phyloP scores from a whole-genome alignment of 306 rosid species.

The Malus asiatica region DNA sequence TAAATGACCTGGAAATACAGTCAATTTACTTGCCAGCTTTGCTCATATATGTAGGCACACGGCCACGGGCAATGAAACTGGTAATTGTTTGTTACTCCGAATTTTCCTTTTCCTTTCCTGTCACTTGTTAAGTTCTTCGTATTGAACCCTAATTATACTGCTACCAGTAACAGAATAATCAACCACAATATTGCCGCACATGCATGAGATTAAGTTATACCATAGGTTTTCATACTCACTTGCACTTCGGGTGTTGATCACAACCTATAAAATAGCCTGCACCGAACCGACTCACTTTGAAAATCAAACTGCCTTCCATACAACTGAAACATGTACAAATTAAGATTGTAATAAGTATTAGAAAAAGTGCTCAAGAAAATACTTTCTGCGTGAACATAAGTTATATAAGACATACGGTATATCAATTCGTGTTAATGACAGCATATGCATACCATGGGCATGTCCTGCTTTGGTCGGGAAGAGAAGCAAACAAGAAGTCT shows the following conservation, averaged over 20 bases:
- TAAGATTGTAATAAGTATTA: slow-evolving; percentile 14
- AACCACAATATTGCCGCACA: background rate
- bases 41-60: background rate
- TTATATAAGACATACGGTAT: background rate
- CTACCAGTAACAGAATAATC: background rate
- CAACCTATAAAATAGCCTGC: slow-evolving; percentile 93
- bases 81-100: background rate
- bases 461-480: slow-evolving; percentile 52
- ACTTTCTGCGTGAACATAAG: background rate
- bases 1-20: background rate
- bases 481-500: slow-evolving; percentile 57
- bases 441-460: slow-evolving; percentile 71
- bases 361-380: background rate
- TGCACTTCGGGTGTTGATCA: slow-evolving; percentile 94
- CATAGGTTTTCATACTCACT: slow-evolving; percentile 49
- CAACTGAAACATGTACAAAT: slow-evolving; percentile 54
- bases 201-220: background rate
- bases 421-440: background rate
- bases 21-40: background rate
- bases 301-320: slow-evolving; percentile 70
- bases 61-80: background rate
- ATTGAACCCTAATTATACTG: background rate
- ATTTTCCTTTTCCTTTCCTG: background rate
- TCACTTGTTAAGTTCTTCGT: background rate
- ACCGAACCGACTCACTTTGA: slow-evolving; percentile 91